Percentiles rank a stretch among this genome's conserved stretches.
These are phyloP conservation scores for Phanerochaete sordida DNA, from an alignment of 768 basidiomycete genomes.

Conservation along the genomic window DNA sequence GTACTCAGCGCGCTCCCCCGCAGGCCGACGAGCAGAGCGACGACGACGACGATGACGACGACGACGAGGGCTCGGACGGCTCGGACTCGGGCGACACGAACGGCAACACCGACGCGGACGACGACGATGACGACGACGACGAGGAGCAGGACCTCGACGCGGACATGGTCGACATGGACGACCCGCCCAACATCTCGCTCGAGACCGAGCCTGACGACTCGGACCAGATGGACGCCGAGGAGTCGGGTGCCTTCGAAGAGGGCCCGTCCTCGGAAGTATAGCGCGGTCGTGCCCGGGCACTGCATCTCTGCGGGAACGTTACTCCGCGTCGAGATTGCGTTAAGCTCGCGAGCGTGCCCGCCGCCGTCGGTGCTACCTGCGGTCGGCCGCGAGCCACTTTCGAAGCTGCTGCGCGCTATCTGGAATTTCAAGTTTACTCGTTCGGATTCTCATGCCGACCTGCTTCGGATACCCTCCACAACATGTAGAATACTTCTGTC, in stretches of 20 bases:
- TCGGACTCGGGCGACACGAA: constrained; percentile 39
- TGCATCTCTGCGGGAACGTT: not conserved
- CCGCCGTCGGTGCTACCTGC: no score
- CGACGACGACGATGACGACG: constrained; percentile 38
- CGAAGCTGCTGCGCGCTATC: not conserved
- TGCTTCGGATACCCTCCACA: no score
- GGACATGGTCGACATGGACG: constrained; percentile 55
- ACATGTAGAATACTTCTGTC: no score
- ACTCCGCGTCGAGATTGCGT: not conserved
- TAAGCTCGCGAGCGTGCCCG: no score
- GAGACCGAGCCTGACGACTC: constrained; percentile 32
- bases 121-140: constrained; percentile 41
- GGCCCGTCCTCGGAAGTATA: not conserved
- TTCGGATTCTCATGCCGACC: no score
- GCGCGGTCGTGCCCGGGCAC: not conserved
- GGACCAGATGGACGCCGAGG: constrained; percentile 25
- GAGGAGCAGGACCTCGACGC: constrained; percentile 55
- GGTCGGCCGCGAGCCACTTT: no score
- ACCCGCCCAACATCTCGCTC: constrained; percentile 29
- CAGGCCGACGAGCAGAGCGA: constrained; percentile 38
- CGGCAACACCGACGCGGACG: constrained; percentile 34
- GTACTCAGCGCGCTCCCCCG: not conserved
- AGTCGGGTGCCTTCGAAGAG: constrained; percentile 1
- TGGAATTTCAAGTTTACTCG: no score
- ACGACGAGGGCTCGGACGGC: constrained; percentile 45